Base-by-base conservation (phyloP, 2,329 filamentous ascomycete genomes). In the Didymella segeticola region DNA sequence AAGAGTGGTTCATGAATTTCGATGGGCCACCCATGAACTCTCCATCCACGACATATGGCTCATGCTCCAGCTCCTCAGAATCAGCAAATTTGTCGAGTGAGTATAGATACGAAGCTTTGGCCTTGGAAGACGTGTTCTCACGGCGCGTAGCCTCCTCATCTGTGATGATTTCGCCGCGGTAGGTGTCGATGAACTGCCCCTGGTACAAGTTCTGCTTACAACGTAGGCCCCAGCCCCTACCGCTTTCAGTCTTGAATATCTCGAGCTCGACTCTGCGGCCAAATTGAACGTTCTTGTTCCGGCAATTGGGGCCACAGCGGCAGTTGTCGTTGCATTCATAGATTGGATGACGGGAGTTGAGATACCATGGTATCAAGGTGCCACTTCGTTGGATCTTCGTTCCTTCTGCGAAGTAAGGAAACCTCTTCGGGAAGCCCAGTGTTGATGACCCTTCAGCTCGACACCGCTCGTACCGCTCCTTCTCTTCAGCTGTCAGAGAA, bases 1-100 rank as follows among this genome's bases (percentile, higher is more conserved):
- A 93, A 2, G 85, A 89, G 71, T 95, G 90, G 64, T 95, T 95
- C 71, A 93, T 89, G 73, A 93, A 95, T 2, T 90, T 83, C 0
- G 89, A 90, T 0, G 89, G 89, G 0, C 89, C 89, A 1, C 90
- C 89, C 79, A 88, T 86, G 70, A 89, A 89, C 70, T 93, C 87
- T 10, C 91, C 91, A 47, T 84, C 82, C 0, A 83, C 77, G 0
- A 82, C 77, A 52, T 79, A 82, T 0, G 77, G 70, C 8, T 71
- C 60, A 0, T 68, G 59, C 0, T 70, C 57, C 51, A 89, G 75
- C 0, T 80, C 82, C 3, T 80, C 78, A 0, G 89, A 78, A 1
- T 89, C 82, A 1, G 80, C 83, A 68, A 93, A 93, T 69, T 95
- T 95, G 78, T 96, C 91, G 1, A 96, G 83, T 1, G 83, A 86